Percentiles rank a stretch among this genome's conserved stretches.
Conservation (phyloP, 768 basidiomycete genomes). For the Mycena metata region DNA sequence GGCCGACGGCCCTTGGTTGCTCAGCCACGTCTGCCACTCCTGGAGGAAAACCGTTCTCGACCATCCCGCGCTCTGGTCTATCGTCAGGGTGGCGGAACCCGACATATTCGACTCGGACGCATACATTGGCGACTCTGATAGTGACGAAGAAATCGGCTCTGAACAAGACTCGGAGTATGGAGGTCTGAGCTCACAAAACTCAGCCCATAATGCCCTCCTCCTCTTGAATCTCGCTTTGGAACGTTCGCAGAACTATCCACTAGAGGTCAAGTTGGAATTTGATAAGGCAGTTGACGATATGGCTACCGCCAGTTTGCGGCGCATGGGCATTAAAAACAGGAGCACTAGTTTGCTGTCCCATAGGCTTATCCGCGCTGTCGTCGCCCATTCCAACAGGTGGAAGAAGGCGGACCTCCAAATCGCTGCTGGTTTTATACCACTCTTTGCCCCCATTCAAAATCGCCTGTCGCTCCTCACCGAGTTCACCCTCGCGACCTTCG, state of each 20-base stretch:
- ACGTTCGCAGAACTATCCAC: conserved; percentile 13
- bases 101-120: background rate
- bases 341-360: background rate
- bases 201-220: background rate
- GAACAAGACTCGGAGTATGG: background rate
- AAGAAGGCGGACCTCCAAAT: conserved; percentile 16
- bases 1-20: conserved; percentile 6
- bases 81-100: conserved; percentile 8
- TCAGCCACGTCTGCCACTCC: conserved; percentile 14
- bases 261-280: conserved; percentile 12
- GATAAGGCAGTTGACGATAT: background rate
- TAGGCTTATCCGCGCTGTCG: conserved; percentile 10
- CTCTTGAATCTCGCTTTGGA: conserved; percentile 22
- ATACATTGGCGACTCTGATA: conserved; percentile 11
- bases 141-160: background rate
- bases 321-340: conserved; percentile 4
- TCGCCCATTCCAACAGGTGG: conserved; percentile 26
- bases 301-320: background rate
- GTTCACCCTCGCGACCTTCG: background rate
- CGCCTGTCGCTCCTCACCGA: conserved; percentile 13
- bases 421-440: background rate
- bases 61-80: conserved; percentile 22
- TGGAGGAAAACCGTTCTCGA: conserved; percentile 18
- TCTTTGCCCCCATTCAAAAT: conserved; percentile 17
- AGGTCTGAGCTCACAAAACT: background rate